phyloP scores from a whole-genome alignment of 2,329 filamentous ascomycete species.

The Domatiomyces globalis region DNA sequence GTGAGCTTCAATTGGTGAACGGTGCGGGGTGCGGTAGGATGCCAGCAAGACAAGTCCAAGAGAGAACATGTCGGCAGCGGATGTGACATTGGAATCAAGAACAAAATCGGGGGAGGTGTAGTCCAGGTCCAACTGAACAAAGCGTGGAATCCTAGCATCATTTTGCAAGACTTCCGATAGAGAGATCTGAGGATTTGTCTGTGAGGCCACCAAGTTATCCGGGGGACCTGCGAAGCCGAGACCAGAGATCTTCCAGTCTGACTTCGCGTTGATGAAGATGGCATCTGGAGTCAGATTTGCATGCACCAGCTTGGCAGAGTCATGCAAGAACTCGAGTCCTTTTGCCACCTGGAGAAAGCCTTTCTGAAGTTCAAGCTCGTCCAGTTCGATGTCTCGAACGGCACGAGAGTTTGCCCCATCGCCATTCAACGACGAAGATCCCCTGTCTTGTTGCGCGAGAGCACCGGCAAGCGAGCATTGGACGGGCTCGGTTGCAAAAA shows the following conservation, averaged over 20 bases:
- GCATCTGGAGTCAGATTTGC: constrained; percentile 89
- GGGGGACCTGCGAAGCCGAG: constrained; percentile 75
- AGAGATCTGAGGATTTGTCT: constrained; percentile 64
- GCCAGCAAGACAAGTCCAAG: constrained; percentile 77
- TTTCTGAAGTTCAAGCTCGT: constrained; percentile 96
- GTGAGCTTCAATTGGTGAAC: constrained; percentile 69
- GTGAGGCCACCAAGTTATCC: constrained; percentile 57
- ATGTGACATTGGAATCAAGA: constrained; percentile 73
- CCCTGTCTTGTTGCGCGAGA: constrained; percentile 75
- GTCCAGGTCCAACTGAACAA: constrained; percentile 81
- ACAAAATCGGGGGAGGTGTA: constrained; percentile 92
- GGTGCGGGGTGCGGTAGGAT: constrained; percentile 87
- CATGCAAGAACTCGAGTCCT: constrained; percentile 85
- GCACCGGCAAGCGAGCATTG: constrained; percentile 75
- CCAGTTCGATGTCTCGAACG: constrained; percentile 75
- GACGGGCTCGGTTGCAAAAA: constrained; percentile 89
- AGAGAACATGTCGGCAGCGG: constrained; percentile 83
- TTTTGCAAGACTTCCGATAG: constrained; percentile 73
- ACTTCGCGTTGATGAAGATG: constrained; percentile 89
- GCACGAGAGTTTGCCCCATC: constrained; percentile 59
- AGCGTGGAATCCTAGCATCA: constrained; percentile 65
- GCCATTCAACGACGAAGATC: constrained; percentile 59
- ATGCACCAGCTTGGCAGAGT: constrained; percentile 86
- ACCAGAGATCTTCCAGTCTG: constrained; percentile 98
- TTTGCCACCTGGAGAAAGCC: constrained; percentile 85